Evolutionary conservation across 176 grass and related monocot genomes (phyloP), one percentile per base, ranked within the genome.

Genomic region (Saccharum officinarum): DNA sequence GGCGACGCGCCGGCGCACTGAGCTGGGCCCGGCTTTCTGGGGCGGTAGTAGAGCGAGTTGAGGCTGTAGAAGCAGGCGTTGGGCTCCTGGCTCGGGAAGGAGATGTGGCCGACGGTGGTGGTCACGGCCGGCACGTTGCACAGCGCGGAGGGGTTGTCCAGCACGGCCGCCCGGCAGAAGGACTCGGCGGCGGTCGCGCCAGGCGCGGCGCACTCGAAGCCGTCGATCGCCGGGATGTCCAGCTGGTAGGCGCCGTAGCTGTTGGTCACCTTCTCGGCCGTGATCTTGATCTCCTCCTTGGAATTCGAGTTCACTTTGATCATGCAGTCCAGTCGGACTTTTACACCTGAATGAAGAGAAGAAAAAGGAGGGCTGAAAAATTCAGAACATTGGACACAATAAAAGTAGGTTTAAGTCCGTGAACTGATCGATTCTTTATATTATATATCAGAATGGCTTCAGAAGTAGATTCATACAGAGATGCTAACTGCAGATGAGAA

Each of bases 11-110:
- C 31, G 5, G 3, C 18, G 78, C 93, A 92, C 69, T 76, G 75
- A 14, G 31, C 76, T 23, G 66, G 41, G 16, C 33, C 73, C 31
- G 79, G 87, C 55, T 89, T 94, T 22, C 79, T 71, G 0, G 93
- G 93, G 49, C 91, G 86, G 76, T 98, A 98, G 66, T 98, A 95
- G 64, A 95, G 86, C 23, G 93, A 94, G 45, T 98, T 95, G 65
- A 98, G 89, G 83, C 75, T 94, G 86, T 92, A 94, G 67, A 95
- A 18, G 78, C 96, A 95, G 14, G 65, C 42, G n/a, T 44, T 73
- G 39, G 57, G 70, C 16, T 70, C 57, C 46, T 42, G 75, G 41
- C 8, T 52, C 17, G 68, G 77, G 71, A 94, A 64, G 17, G 87
- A 86, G 45, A 98, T 40, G 72, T 98, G 97, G 62, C 89, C 71